Percentiles rank a stretch among this genome's conserved stretches.
Conservation (phyloP, 1,284 basidiomycete genomes). For the Pisolithus thermaeus region DNA sequence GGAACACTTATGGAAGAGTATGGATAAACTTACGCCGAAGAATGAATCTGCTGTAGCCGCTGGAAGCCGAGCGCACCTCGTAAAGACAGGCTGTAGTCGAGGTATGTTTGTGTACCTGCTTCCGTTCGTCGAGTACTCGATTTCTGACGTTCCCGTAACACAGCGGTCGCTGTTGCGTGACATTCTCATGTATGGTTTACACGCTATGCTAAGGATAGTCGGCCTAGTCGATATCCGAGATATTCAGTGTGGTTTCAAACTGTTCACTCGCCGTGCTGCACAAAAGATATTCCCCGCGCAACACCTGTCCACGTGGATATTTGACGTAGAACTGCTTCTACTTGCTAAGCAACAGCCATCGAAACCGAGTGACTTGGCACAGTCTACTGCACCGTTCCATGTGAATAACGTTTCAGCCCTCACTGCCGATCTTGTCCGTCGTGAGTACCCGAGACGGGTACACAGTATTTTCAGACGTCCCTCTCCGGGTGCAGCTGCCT, state of each 20-base stretch:
- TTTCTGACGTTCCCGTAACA: not conserved
- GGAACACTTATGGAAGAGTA: no score
- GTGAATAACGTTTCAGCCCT: not conserved
- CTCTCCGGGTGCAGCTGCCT: not conserved
- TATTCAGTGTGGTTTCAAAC: no score
- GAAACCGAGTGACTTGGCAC: not conserved
- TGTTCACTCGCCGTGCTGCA: no score
- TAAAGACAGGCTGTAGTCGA: slow-evolving; percentile 93
- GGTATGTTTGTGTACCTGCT: slow-evolving; percentile 36
- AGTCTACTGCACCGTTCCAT: not conserved
- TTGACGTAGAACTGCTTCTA: no score
- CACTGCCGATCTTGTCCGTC: not conserved
- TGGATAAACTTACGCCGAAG: slow-evolving; percentile 48
- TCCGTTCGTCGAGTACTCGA: not conserved
- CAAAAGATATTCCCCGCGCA: no score
- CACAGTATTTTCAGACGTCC: not conserved
- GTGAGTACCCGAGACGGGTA: not conserved
- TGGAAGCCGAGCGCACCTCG: slow-evolving; percentile 87
- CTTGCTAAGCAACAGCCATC: slow-evolving; percentile 73
- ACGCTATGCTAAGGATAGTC: no score
- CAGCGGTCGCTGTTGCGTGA: slow-evolving; percentile 83
- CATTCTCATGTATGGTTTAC: no score
- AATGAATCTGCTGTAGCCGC: slow-evolving; percentile 65
- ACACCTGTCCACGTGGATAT: no score
- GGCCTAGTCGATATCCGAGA: no score